Base-by-base conservation (phyloP, 352 stramenopile species). In the Phytophthora sp. region DNA sequence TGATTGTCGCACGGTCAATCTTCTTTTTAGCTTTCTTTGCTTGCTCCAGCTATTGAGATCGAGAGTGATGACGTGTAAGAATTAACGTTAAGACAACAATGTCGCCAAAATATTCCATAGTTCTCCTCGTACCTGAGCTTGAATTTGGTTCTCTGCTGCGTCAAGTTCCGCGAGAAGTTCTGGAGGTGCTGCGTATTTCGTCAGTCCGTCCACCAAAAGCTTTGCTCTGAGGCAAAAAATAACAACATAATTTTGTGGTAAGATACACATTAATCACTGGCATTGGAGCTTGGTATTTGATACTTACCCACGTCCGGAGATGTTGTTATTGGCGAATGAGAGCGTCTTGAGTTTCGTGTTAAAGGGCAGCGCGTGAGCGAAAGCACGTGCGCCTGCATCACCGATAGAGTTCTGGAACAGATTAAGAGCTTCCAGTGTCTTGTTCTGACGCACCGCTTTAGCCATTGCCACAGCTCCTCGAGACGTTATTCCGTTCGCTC, bases 21-120 rank as follows among this genome's bases (percentile, higher is more conserved):
- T 94, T 93, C 74, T 93, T 92, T 57, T 90, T 93, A 33, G 81
- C 76, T 62, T 92, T 94, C 63, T 94, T 95, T 38, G 84, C 82
- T 13, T 84, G 72, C 15, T 93, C 86, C 20, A 93, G 73, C 72
- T 85, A 58, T 18, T 11, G 42, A 39, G n/a, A n/a, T n/a, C n/a
- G n/a, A n/a, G n/a, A n/a, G n/a, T n/a, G 20, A 2, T 5, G 16
- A 26, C n/a, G 30, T 7, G 21, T 7, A 49, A 18, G 0, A 27
- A 9, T 53, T 53, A 53, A 18, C 38, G 45, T 35, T n/a, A 3
- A 3, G 11, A n/a, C n/a, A 39, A 24, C 8, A 18, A 39, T 21
- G 27, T 15, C 9, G 15, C 7, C 3, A 38, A n/a, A n/a, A n/a
- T n/a, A n/a, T n/a, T n/a, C n/a, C 15, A 29, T 9, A n/a, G 20